Percentiles rank a stretch among this genome's conserved stretches.
These are phyloP conservation scores for Fusarium mexicanum DNA, from an alignment of 2,329 filamentous ascomycete genomes.

Conservation along the genomic window DNA sequence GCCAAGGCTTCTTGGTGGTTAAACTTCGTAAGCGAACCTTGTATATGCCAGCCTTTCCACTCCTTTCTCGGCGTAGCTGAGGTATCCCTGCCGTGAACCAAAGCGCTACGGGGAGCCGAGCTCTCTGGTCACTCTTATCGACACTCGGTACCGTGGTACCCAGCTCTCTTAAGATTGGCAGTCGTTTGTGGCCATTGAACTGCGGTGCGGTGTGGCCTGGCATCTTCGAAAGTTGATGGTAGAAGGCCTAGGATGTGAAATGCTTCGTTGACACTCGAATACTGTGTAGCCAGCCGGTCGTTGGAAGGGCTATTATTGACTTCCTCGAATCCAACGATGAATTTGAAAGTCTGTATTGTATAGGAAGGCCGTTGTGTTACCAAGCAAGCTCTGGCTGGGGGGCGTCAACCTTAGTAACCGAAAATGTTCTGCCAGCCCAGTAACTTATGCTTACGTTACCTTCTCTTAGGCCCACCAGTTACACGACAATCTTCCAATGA, in stretches of 20 bases:
- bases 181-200: neutral
- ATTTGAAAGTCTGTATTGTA: neutral
- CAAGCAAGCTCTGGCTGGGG: neutral
- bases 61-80: neutral
- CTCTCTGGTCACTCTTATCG: accelerated
- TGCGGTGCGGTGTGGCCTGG: neutral
- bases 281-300: accelerated
- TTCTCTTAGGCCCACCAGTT: neutral
- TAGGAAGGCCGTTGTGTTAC: neutral
- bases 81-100: neutral
- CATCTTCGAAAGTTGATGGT: neutral
- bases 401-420: neutral
- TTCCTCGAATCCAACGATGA: too few relatives aligned
- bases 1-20: neutral
- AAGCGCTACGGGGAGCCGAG: neutral
- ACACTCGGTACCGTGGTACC: accelerated
- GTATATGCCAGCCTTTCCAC: neutral
- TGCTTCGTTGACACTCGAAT: neutral
- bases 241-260: neutral
- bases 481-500: neutral
- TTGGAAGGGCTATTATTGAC: too few relatives aligned
- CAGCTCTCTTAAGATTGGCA: neutral
- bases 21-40: neutral
- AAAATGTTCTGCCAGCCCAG: neutral
- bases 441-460: neutral